These are phyloP conservation scores for Rhizopogon vesiculosus DNA, from an alignment of 768 basidiomycete genomes.

Conservation along the genomic window DNA sequence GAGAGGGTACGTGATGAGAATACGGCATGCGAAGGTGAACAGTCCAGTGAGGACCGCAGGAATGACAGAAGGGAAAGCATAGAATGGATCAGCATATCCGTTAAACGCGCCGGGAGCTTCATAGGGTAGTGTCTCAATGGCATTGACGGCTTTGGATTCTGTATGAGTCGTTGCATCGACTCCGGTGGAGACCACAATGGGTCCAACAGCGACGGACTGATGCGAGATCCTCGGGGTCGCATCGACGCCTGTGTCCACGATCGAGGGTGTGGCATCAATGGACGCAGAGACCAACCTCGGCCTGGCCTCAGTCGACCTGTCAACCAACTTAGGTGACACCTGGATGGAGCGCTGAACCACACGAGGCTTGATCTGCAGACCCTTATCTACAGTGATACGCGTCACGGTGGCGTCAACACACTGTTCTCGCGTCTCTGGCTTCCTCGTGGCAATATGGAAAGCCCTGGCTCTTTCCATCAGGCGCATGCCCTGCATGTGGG, in stretches of 20 bases:
- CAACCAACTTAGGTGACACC: slow-evolving; percentile 30
- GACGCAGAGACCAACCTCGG: slow-evolving; percentile 35
- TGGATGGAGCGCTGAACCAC: slow-evolving; percentile 32
- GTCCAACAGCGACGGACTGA: slow-evolving; percentile 24
- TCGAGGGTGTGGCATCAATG: slow-evolving; percentile 50
- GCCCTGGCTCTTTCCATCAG: slow-evolving; percentile 51
- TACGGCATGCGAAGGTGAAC: slow-evolving; percentile 42
- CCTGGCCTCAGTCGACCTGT: slow-evolving; percentile 34
- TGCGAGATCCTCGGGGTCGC: slow-evolving; percentile 34
- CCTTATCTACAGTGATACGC: slow-evolving; percentile 33
- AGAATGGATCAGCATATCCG: slow-evolving; percentile 18
- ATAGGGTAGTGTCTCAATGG: slow-evolving; percentile 15
- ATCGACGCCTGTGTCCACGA: slow-evolving; percentile 41
- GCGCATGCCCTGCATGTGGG: slow-evolving; percentile 68
- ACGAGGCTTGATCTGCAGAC: slow-evolving; percentile 36
- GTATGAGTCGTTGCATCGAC: slow-evolving; percentile 27
- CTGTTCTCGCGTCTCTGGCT: slow-evolving; percentile 30
- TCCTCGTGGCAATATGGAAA: slow-evolving; percentile 13
- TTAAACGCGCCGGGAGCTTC: slow-evolving; percentile 16
- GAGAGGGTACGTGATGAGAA: slow-evolving; percentile 47
- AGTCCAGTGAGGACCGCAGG: slow-evolving; percentile 30
- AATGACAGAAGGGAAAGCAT: slow-evolving; percentile 24
- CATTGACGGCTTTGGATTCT: slow-evolving; percentile 10
- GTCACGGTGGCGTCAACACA: slow-evolving; percentile 50
- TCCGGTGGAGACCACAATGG: slow-evolving; percentile 23